These are phyloP conservation scores for Exophiala dermatitidis DNA, from an alignment of 2,329 filamentous ascomycete species.

Conservation along the genomic window DNA sequence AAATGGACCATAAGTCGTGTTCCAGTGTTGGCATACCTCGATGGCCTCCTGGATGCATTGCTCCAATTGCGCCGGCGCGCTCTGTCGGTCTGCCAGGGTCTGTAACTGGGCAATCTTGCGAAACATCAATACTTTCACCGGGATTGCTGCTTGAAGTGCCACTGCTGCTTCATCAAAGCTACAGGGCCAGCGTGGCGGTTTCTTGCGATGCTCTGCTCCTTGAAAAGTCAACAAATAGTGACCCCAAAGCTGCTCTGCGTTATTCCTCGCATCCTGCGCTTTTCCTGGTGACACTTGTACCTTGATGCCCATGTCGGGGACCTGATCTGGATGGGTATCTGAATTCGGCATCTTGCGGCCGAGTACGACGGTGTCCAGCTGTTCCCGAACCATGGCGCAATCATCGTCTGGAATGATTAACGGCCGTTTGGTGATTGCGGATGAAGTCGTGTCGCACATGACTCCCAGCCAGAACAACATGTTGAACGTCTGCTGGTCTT, in stretches of 20 bases:
- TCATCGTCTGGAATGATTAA: conserved; percentile 43
- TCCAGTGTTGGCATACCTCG: conserved; percentile 51
- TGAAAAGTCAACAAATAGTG: conserved; percentile 22
- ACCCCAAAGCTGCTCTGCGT: conserved; percentile 30
- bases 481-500: conserved; percentile 44
- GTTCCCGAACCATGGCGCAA: conserved; percentile 33
- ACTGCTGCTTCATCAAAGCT: conserved; percentile 46
- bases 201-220: conserved; percentile 25
- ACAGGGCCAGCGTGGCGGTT: conserved; percentile 45
- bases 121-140: conserved; percentile 54
- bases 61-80: conserved; percentile 39
- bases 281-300: too few relatives aligned
- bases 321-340: not conserved
- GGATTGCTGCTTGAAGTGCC: conserved; percentile 47
- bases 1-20: conserved; percentile 46
- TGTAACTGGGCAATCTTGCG: conserved; percentile 52
- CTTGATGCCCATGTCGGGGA: not conserved
- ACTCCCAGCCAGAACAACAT: conserved; percentile 53
- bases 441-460: conserved; percentile 54
- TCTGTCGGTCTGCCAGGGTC: conserved; percentile 42
- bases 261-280: not conserved
- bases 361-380: not conserved
- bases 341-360: conserved; percentile 5
- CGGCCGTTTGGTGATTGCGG: conserved; percentile 47
- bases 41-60: conserved; percentile 44